These are phyloP conservation scores for Xylaria sp. DNA, from an alignment of 2,329 filamentous ascomycete genomes.

Conservation along the genomic window DNA sequence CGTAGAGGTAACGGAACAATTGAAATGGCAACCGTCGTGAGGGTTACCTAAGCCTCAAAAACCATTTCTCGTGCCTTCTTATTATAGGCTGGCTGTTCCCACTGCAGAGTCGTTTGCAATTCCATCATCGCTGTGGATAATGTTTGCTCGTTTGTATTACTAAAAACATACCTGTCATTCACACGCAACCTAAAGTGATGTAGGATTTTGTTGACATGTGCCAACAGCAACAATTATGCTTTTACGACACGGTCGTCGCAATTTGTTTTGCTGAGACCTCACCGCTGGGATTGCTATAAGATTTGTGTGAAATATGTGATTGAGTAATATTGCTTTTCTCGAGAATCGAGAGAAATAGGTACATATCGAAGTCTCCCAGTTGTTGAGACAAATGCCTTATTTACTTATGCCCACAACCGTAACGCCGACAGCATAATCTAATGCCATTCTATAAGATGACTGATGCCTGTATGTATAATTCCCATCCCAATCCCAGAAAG, in stretches of 20 bases:
- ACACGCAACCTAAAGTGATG: neutral
- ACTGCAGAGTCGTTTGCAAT: no score
- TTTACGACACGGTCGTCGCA: no score
- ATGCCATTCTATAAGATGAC: slow-evolving; percentile 26
- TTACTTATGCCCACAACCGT: slow-evolving; percentile 12
- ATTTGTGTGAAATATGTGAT: neutral
- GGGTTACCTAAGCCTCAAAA: no score
- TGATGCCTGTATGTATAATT: slow-evolving; percentile 21
- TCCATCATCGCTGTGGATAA: neutral
- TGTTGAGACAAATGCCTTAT: slow-evolving; percentile 1
- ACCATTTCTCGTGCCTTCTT: no score
- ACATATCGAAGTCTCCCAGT: neutral
- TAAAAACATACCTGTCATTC: neutral
- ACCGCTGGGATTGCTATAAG: no score
- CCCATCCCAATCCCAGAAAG: slow-evolving; percentile 1
- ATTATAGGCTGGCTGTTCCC: no score
- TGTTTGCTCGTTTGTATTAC: neutral
- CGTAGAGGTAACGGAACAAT: no score
- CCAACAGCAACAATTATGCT: neutral
- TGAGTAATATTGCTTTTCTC: neutral
- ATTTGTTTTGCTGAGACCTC: neutral
- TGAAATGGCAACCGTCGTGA: no score
- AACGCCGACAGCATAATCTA: slow-evolving; percentile 19
- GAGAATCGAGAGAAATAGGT: neutral
- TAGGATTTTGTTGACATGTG: neutral